A percentile compares a stretch with the other conserved stretches of the same genome.
Conservation (phyloP, 2,329 filamentous ascomycete genomes). For the Fusarium acutatum region DNA sequence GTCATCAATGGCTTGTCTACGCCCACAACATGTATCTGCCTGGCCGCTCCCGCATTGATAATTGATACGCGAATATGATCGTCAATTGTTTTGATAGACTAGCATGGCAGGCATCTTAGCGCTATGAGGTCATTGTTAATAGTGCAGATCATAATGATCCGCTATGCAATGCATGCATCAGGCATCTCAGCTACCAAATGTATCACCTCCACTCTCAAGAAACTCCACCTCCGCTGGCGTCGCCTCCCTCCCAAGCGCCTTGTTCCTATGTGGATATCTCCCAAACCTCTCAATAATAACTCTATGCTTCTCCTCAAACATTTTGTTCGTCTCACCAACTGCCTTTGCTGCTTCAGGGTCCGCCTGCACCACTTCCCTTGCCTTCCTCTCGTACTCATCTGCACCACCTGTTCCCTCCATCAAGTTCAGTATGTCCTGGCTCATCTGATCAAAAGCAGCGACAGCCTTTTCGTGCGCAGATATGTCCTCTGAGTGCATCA, state of each 20-base stretch:
- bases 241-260: slow-evolving; percentile 55
- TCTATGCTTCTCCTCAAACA: slow-evolving; percentile 56
- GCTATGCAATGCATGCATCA: background rate
- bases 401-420: slow-evolving; percentile 32
- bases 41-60: background rate
- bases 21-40: background rate
- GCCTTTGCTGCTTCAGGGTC: slow-evolving; percentile 39
- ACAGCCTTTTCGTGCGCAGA: slow-evolving; percentile 53
- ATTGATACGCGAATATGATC: background rate
- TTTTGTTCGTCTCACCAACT: slow-evolving; percentile 35
- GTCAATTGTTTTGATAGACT: background rate
- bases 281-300: slow-evolving; percentile 63
- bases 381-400: slow-evolving; percentile 40
- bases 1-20: background rate
- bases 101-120: background rate
- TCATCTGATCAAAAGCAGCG: slow-evolving; percentile 44
- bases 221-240: slow-evolving; percentile 61
- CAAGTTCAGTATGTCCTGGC: slow-evolving; percentile 46
- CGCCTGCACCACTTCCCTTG: slow-evolving; percentile 39
- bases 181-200: slow-evolving; percentile 41
- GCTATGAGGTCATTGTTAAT: background rate
- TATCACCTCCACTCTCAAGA: slow-evolving; percentile 55
- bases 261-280: slow-evolving; percentile 67
- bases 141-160: background rate
- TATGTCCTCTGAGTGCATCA: slow-evolving; percentile 66